phyloP scores from a whole-genome alignment of 148 eudicot species.

The Tetragonia tetragonoides region DNA sequence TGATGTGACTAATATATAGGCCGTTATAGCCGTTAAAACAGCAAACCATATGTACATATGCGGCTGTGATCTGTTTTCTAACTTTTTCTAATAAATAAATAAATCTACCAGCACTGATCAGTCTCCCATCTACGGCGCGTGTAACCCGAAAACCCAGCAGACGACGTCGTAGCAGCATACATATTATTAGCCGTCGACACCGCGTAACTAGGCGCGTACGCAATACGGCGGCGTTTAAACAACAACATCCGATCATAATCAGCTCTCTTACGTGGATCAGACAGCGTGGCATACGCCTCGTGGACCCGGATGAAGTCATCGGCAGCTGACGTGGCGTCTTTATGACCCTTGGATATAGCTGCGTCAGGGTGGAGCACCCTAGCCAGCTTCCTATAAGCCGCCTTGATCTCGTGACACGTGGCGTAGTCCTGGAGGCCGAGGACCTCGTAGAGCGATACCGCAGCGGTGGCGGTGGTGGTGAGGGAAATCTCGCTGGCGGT shows the following conservation, averaged over 20 bases:
- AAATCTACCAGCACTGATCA: slow-evolving; percentile 70
- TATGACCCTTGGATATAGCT: background rate
- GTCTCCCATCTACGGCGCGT: slow-evolving; percentile 59
- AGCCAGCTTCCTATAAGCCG: slow-evolving; percentile 59
- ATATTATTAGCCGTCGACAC: background rate
- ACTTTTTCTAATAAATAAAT: background rate
- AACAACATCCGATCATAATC: slow-evolving; percentile 44
- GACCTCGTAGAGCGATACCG: slow-evolving; percentile 51
- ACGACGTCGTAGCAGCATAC: slow-evolving; percentile 13
- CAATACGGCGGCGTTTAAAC: slow-evolving; percentile 20
- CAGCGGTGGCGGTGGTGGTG: slow-evolving; percentile 26
- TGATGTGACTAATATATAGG: too few species aligned
- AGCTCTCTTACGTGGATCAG: slow-evolving; percentile 56
- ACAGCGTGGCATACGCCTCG: slow-evolving; percentile 55
- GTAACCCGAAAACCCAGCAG: slow-evolving; percentile 23
- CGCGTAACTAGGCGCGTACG: slow-evolving; percentile 18
- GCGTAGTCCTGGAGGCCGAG: slow-evolving; percentile 47
- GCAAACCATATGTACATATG: too few species aligned
- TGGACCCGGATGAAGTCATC: slow-evolving; percentile 48
- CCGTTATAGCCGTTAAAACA: too few species aligned
- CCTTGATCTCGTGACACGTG: slow-evolving; percentile 45
- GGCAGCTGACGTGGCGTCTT: slow-evolving; percentile 17
- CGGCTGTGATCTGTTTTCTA: too few species aligned
- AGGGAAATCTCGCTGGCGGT: background rate
- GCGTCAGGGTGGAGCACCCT: slow-evolving; percentile 57